Evolutionary conservation across 2,329 filamentous ascomycete species (phyloP), one percentile per base, ranked within the genome.

Genomic region (Aspergillus luchuensis): DNA sequence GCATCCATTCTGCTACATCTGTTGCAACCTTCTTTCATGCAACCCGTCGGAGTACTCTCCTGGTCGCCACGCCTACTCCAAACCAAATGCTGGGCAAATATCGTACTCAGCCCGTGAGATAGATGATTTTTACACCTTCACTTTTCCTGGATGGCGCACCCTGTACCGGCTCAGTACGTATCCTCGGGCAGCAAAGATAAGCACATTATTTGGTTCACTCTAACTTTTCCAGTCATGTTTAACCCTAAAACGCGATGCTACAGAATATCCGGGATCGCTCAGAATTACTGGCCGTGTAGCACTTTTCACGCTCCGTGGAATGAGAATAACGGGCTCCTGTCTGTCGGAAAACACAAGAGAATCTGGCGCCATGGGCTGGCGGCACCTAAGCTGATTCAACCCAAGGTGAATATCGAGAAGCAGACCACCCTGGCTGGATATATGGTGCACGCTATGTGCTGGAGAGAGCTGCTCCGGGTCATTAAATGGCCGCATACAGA

Each of bases 1-100:
- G 17, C 58, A 69, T 15, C 38, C 38, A 41, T n/a, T 41, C 38
- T 41, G 38, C 38, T n/a, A 41, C 5, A 41, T 41, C n/a, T 41
- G 38, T 17, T 8, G 38, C 38, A 41, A 17, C 15, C 13, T 4
- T 33, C 30, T 41, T 41, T n/a, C 38, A n/a, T 41, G 30, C 30
- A 4, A 5, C 30, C 30, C 30, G 30, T 33, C 30, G 1, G 30
- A 33, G 30, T 33, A 33, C 30, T 33, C 30, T 11, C 30, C 10
- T 33, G 10, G 30, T 10, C 30, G 10, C 3, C 3, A 33, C 10
- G 10, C 30, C 30, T 33, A 33, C 30, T 33, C 30, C 30, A 33
- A 11, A 0, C 30, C 30, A 11, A 33, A 33, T 33, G 30, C 30
- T 33, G 8, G 30, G 1, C 0, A 30, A 8, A 30, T n/a, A 13